Evolutionary conservation across 1,139 yeast genomes (phyloP), one percentile per base, ranked within the genome.

Genomic region (Pichia inconspicua): DNA sequence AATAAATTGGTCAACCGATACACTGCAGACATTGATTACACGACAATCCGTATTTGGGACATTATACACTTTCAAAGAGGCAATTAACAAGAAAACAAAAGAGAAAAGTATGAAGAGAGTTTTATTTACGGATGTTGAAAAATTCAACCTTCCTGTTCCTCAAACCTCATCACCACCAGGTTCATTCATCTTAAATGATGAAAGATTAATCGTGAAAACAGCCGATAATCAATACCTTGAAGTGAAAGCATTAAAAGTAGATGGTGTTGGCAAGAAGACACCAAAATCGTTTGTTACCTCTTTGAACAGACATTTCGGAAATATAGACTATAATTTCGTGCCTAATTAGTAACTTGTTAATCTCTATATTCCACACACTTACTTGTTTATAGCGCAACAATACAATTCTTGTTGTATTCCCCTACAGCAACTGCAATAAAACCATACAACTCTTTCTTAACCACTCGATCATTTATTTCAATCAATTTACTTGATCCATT

Each of bases 341-440:
- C 22, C 14, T 10, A 34, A 34, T 15, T 15, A 34, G 14, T 4
- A 34, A 34, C 15, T 15, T 15, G 6, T 14, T 34, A 15, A 17
- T 34, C 14, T 34, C 19, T 34, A 15, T 8, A 34, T 34, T 8
- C 11, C 17, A 34, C 6, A 34, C 22, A 25, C 10, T 8, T 11
- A 15, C 28, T 22, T 38, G 27, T 38, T 22, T 42, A 52, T 37
- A 50, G 44, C 19, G 58, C 56, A 48, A 60, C 59, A 46, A 60
- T 56, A 48, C 64, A 60, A n/a, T 54, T 55, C 68, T 81, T 80
- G 63, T 89, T 89, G 66, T 74, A 88, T 57, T 83, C 88, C 35
- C 74, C 75, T 14, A 88, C 97, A 1, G 97, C 97, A 51, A 84
- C 67, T 6, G 83, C 84, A 57, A 92, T 86, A 59, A 78, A 79